Percentiles rank a stretch among this genome's conserved stretches.
These are phyloP conservation scores for Clonostachys sp. DNA, from an alignment of 2,329 filamentous ascomycete genomes.

Conservation along the genomic window DNA sequence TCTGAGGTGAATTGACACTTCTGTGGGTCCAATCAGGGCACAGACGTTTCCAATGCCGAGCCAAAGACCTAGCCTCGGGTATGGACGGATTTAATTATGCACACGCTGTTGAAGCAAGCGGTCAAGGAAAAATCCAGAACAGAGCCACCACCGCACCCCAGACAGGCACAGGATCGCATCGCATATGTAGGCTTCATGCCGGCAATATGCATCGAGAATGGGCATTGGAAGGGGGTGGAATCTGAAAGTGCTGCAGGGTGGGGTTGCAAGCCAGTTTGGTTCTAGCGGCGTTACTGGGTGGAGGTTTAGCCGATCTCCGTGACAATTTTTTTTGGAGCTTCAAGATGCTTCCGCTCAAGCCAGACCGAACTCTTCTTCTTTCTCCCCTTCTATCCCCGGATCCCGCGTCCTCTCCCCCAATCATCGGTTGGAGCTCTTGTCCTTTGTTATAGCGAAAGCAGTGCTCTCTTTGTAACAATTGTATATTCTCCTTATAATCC, in stretches of 20 bases:
- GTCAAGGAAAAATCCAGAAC: no score
- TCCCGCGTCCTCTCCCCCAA: slow-evolving; percentile 3
- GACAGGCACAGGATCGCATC: background rate
- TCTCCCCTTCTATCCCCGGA: slow-evolving; percentile 5
- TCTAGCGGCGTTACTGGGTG: slow-evolving; percentile 12
- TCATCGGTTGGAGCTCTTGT: slow-evolving; percentile 7
- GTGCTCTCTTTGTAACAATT: slow-evolving; percentile 15
- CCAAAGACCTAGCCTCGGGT: no score
- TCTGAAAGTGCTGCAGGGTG: background rate
- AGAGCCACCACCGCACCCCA: no score
- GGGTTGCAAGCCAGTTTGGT: background rate
- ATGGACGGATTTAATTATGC: no score
- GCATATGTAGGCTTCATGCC: background rate
- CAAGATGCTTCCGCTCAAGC: slow-evolving; percentile 7
- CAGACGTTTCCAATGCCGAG: no score
- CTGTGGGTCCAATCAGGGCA: no score
- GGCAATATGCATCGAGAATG: slow-evolving; percentile 13
- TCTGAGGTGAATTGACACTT: no score
- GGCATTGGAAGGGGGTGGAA: slow-evolving; percentile 32
- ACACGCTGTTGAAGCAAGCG: no score
- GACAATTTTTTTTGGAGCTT: slow-evolving; percentile 32
- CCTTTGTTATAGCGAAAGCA: slow-evolving; percentile 11
- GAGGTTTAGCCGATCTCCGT: slow-evolving; percentile 34
- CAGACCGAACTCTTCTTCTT: slow-evolving; percentile 8
- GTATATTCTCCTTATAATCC: slow-evolving; percentile 20